These are phyloP conservation scores for Flaveria sonorensis DNA, from an alignment of 129 eudicot species.

Conservation along the genomic window DNA sequence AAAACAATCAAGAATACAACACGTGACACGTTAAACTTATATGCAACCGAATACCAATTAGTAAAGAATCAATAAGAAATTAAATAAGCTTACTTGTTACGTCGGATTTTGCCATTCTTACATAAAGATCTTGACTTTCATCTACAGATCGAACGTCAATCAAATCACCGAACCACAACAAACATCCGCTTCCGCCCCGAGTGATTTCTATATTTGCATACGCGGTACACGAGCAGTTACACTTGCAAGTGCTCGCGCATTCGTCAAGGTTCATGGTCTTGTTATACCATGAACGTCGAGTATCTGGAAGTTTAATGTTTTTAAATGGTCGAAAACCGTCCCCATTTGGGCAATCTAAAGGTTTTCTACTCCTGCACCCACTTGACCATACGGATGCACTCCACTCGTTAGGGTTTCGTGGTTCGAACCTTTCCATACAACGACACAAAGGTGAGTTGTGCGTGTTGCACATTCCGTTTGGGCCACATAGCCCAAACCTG, in stretches of 20 bases:
- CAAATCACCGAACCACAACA: constrained; percentile 31
- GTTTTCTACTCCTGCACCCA: constrained; percentile 25
- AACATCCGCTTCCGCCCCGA: constrained; percentile 47
- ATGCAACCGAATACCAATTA: background rate
- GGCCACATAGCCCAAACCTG: constrained; percentile 6
- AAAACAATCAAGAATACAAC: background rate
- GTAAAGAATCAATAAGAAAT: background rate
- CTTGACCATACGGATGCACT: constrained; percentile 32
- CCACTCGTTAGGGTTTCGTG: constrained; percentile 34
- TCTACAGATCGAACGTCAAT: constrained; percentile 22
- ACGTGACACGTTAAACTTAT: background rate
- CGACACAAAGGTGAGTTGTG: constrained; percentile 18
- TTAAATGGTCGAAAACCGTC: constrained; percentile 31
- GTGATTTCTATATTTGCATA: constrained; percentile 38
- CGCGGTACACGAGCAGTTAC: constrained; percentile 33
- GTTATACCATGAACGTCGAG: constrained; percentile 24
- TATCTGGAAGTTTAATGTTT: constrained; percentile 36
- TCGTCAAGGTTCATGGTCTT: constrained; percentile 31
- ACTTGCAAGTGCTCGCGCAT: constrained; percentile 25
- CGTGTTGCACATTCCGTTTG: constrained; percentile 29
- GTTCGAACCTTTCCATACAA: constrained; percentile 39
- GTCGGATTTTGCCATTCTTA: constrained; percentile 30
- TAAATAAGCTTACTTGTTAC: constrained; percentile 20
- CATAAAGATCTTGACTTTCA: constrained; percentile 33
- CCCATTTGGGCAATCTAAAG: constrained; percentile 21